Base-by-base conservation (phyloP, 2,329 filamentous ascomycete species). In the Fusarium agapanthi region DNA sequence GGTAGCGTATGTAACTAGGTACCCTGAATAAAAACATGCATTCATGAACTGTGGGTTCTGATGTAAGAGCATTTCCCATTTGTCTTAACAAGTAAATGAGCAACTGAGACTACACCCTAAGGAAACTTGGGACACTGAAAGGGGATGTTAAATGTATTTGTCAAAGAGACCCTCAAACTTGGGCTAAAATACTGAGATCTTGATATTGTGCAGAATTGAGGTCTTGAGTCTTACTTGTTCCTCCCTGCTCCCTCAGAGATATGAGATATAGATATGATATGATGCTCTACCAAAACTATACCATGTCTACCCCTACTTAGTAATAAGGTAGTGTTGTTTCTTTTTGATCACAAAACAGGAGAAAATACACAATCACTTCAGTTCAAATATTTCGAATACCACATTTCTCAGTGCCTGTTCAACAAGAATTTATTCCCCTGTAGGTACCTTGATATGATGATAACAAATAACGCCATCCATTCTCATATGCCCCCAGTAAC, bases 191-290 rank as follows among this genome's bases (percentile, higher is more conserved):
- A 14, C 18, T 4, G 26, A 20, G 18, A 45, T 20, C 12, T 28
- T 14, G 6, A 26, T 45, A 14, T 34, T 16, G 7, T 34, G 15
- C 32, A 34, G 3, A 34, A 34, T 34, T 34, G 32, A 34, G 0
- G 32, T 34, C 32, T 0, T 16, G 0, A 4, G 15, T 34, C 0
- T 0, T 34, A 16, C 32, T 9, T 16, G 32, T 34, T 16, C 32
- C 15, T 34, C 32, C 15, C 3, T 30, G 28, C 28, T 30, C 9
- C 14, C 32, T 34, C 14, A 34, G 32, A 34, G 32, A 0, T 16
- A 34, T 34, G 32, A 6, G n/a, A 20, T 22, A 22, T 9, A 18
- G n/a, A 1, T 24, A 3, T 15, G 9, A 15, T 26, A 24, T 5
- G 16, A 11, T 26, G 34, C 16, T 35, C 34, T 35, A 22, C 7